These are phyloP conservation scores for Claviceps digitariae DNA, from an alignment of 2,329 filamentous ascomycete species.

Conservation along the genomic window DNA sequence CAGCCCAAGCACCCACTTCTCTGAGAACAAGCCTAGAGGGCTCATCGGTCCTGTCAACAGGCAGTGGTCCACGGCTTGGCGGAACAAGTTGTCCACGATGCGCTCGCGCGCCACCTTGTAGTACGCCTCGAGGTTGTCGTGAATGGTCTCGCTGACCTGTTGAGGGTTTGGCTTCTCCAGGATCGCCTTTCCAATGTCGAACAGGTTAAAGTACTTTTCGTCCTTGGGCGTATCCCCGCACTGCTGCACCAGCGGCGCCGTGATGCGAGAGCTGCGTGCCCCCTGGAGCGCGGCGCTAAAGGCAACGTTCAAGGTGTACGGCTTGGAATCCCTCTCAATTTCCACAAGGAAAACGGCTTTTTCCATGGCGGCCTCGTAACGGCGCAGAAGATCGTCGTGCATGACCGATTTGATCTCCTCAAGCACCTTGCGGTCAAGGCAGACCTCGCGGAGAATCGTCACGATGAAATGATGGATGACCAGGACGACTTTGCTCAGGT, in stretches of 20 bases:
- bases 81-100: slow-evolving; percentile 49
- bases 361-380: slow-evolving; percentile 33
- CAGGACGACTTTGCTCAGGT: slow-evolving; percentile 36
- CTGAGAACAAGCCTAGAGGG: background rate
- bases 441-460: slow-evolving; percentile 26
- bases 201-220: background rate
- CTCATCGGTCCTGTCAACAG: slow-evolving; percentile 1
- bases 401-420: slow-evolving; percentile 31
- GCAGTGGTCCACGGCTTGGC: slow-evolving; percentile 28
- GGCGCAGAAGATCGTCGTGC: slow-evolving; percentile 27
- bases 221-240: background rate
- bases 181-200: background rate
- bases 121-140: slow-evolving; percentile 46
- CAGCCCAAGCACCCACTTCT: slow-evolving; percentile 2
- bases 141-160: slow-evolving; percentile 35
- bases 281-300: slow-evolving; percentile 30
- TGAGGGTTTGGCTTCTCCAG: slow-evolving; percentile 17
- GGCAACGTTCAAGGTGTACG: slow-evolving; percentile 37
- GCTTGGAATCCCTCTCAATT: slow-evolving; percentile 32
- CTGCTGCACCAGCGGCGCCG: background rate
- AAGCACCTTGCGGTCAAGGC: slow-evolving; percentile 28
- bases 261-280: slow-evolving; percentile 8
- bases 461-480: slow-evolving; percentile 40
- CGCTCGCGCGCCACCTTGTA: slow-evolving; percentile 47
- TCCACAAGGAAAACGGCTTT: slow-evolving; percentile 37